phyloP scores from a whole-genome alignment of 2,329 filamentous ascomycete genomes.

The Colletotrichum eremochloae region DNA sequence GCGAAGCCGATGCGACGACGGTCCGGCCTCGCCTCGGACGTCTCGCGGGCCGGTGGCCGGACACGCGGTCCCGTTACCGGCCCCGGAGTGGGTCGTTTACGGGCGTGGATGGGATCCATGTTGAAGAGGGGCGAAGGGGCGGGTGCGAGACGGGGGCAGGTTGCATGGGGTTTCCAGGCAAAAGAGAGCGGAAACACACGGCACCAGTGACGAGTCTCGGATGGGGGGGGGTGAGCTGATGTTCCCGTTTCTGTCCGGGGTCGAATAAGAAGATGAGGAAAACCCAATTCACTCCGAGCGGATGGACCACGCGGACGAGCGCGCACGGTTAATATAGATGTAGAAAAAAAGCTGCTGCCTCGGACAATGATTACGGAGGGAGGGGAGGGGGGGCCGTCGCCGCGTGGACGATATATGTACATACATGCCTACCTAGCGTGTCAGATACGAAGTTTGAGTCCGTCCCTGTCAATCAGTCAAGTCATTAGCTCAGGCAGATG shows the following conservation, averaged over 20 bases:
- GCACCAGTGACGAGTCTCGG: neutral
- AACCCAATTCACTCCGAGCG: neutral
- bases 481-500: conserved; percentile 15
- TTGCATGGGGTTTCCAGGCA: neutral
- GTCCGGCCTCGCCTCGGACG: neutral
- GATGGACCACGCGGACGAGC: neutral
- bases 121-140: neutral
- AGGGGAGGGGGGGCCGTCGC: neutral
- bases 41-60: conserved; percentile 1
- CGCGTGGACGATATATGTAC: conserved; percentile 1
- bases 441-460: conserved; percentile 36
- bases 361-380: conserved; percentile 1
- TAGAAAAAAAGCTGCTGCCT: conserved; percentile 34
- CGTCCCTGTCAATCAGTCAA: neutral
- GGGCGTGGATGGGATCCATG: conserved; percentile 21
- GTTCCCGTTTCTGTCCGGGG: neutral
- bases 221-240: too few relatives aligned
- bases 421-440: conserved; percentile 16
- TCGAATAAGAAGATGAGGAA: neutral
- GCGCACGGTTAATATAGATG: conserved; percentile 9
- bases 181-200: neutral
- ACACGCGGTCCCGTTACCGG: conserved; percentile 4
- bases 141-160: too few relatives aligned
- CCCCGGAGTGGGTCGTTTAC: conserved; percentile 25
- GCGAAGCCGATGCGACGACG: conserved; percentile 52